phyloP scores from a whole-genome alignment of 75 land plant species.

The Picea sitchensis region DNA sequence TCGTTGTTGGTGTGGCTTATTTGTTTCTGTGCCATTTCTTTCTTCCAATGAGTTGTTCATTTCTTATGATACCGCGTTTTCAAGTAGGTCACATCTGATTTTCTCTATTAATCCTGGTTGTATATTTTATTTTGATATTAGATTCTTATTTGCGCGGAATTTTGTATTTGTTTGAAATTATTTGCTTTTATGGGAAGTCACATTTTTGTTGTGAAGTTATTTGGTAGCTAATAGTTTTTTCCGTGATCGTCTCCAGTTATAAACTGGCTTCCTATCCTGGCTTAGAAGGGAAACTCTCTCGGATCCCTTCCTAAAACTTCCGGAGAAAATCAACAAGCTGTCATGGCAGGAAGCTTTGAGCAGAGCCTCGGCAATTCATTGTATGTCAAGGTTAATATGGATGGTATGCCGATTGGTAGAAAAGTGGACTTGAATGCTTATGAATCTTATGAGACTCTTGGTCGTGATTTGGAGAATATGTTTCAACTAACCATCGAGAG shows the following conservation, averaged over 20 bases:
- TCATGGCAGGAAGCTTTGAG: not conserved
- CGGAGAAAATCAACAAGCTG: not conserved
- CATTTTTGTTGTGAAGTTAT: not conserved
- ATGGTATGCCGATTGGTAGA: conserved; percentile 71
- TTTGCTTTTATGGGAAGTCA: no score
- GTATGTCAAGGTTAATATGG: conserved; percentile 86
- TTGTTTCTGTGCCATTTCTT: no score
- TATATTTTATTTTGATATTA: no score
- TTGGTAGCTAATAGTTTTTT: not conserved
- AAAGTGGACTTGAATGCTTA: conserved; percentile 69
- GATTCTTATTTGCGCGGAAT: no score
- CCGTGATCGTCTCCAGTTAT: conserved; percentile 23
- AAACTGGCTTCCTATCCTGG: conserved; percentile 74
- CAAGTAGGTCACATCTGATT: no score
- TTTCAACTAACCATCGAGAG: conserved; percentile 22
- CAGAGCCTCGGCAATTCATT: conserved; percentile 14
- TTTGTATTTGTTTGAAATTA: no score
- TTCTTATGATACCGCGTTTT: no score
- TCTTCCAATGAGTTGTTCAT: no score
- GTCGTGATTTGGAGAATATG: conserved; percentile 58
- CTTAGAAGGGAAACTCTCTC: conserved; percentile 51
- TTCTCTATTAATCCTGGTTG: no score
- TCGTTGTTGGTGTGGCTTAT: no score
- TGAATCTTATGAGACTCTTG: conserved; percentile 47
- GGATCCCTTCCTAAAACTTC: conserved; percentile 33